These are phyloP conservation scores for Orbilia oligospora DNA, from an alignment of 2,329 filamentous ascomycete species.

Conservation along the genomic window DNA sequence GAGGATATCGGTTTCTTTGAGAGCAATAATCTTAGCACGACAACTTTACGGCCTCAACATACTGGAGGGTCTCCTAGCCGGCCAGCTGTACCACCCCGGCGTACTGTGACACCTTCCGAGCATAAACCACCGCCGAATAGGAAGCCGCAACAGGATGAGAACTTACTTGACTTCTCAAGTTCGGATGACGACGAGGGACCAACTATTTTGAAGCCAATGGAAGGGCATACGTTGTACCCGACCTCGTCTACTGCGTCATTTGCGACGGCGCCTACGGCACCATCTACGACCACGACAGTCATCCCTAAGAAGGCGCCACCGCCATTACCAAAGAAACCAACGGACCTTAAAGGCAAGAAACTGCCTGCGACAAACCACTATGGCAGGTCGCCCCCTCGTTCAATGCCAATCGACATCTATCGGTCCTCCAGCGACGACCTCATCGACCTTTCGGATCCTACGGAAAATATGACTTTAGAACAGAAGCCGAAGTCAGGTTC, in stretches of 20 bases:
- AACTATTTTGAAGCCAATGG: slow-evolving; percentile 49
- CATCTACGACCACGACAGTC: slow-evolving; percentile 25
- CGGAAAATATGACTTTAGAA: slow-evolving; percentile 19
- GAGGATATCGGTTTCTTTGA: slow-evolving; percentile 84
- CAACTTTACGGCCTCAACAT: slow-evolving; percentile 35
- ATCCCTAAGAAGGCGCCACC: slow-evolving; percentile 38
- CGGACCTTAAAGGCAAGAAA: slow-evolving; percentile 53
- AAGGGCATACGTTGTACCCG: slow-evolving; percentile 56
- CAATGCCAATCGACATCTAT: slow-evolving; percentile 48
- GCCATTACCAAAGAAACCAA: slow-evolving; percentile 56
- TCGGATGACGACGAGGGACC: slow-evolving; percentile 58
- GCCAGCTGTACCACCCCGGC: slow-evolving; percentile 48
- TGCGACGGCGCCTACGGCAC: slow-evolving; percentile 20
- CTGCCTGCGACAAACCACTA: slow-evolving; percentile 49
- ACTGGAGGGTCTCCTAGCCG: slow-evolving; percentile 32
- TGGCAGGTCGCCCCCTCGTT: slow-evolving; percentile 35
- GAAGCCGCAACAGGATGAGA: slow-evolving; percentile 41
- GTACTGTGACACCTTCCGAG: slow-evolving; percentile 61
- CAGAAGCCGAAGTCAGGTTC: slow-evolving; percentile 18
- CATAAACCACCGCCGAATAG: background rate
- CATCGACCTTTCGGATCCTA: slow-evolving; percentile 34
- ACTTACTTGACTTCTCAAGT: slow-evolving; percentile 50
- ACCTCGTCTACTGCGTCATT: slow-evolving; percentile 45
- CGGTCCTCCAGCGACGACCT: slow-evolving; percentile 16
- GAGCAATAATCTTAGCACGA: slow-evolving; percentile 65